These are phyloP conservation scores for Pythium oligandrum DNA, from an alignment of 352 stramenopile species.

Conservation along the genomic window DNA sequence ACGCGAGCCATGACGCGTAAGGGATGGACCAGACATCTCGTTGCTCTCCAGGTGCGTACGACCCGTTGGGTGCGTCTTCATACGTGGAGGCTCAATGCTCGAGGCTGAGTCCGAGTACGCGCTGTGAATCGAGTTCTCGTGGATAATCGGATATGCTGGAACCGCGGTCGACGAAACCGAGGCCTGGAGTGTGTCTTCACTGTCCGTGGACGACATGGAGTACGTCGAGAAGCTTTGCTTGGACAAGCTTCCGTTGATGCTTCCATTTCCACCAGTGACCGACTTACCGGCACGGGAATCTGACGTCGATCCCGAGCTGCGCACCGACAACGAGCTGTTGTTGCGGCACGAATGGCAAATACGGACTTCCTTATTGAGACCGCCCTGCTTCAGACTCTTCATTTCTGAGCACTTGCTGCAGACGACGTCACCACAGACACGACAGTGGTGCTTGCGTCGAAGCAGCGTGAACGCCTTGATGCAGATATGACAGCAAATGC, in stretches of 20 bases:
- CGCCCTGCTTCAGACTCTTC: slow-evolving; percentile 62
- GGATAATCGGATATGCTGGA: slow-evolving; percentile 13
- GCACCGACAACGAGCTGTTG: slow-evolving; percentile 48
- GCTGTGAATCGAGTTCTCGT: slow-evolving; percentile 28
- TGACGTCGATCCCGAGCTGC: slow-evolving; percentile 54
- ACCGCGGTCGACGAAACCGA: slow-evolving; percentile 15
- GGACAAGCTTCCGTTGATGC: slow-evolving; percentile 7
- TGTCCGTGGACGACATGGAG: slow-evolving; percentile 48
- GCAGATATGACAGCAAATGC: slow-evolving; percentile 67
- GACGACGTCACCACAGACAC: slow-evolving; percentile 78
- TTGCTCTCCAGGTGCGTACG: not conserved
- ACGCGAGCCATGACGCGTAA: slow-evolving; percentile 16
- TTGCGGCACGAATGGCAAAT: slow-evolving; percentile 69
- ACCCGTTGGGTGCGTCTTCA: slow-evolving; percentile 41
- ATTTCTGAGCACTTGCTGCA: slow-evolving; percentile 84
- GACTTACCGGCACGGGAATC: slow-evolving; percentile 25
- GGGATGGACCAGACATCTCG: not conserved
- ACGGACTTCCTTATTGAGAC: slow-evolving; percentile 65
- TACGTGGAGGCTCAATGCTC: slow-evolving; percentile 32
- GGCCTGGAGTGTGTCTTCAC: slow-evolving; percentile 14
- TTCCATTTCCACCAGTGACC: not conserved
- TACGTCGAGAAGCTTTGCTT: slow-evolving; percentile 46
- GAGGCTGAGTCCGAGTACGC: slow-evolving; percentile 45
- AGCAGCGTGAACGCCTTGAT: slow-evolving; percentile 71
- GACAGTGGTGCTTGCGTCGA: slow-evolving; percentile 82